phyloP scores from a whole-genome alignment of 179 eudicot genomes.

The Nepenthes alata region DNA sequence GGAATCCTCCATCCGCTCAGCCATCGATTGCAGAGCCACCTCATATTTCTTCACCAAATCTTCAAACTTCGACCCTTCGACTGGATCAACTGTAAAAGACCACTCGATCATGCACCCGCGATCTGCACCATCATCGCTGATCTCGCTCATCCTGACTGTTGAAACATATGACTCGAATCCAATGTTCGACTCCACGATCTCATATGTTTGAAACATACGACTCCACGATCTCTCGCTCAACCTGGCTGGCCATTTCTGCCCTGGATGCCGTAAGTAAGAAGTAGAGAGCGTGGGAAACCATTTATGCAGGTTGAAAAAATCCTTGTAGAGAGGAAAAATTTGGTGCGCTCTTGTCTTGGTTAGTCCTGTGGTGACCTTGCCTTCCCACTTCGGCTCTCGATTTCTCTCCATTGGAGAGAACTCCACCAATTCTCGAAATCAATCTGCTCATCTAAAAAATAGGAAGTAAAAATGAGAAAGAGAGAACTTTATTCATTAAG shows the following conservation, averaged over 20 bases:
- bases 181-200: constrained; percentile 59
- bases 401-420: too few species aligned
- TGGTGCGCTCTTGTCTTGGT: constrained; percentile 32
- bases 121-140: constrained; percentile 5
- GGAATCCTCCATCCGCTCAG: constrained; percentile 35
- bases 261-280: constrained; percentile 47
- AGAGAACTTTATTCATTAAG: too few species aligned
- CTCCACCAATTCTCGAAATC: too few species aligned
- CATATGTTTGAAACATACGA: constrained; percentile 60
- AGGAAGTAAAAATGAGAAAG: too few species aligned
- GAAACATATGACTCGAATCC: constrained; percentile 54
- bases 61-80: constrained; percentile 44
- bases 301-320: constrained; percentile 63
- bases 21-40: constrained; percentile 32
- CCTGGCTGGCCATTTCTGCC: constrained; percentile 62
- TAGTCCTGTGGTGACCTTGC: constrained; percentile 34
- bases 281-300: constrained; percentile 43
- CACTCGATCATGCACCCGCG: constrained; percentile 52
- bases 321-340: constrained; percentile 56
- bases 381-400: constrained; percentile 37
- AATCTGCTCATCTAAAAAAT: too few species aligned
- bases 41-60: constrained; percentile 44
- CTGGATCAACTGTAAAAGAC: constrained; percentile 46
- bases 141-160: constrained; percentile 32
- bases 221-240: constrained; percentile 66